Evolutionary conservation across 2,329 filamentous ascomycete genomes (phyloP).

Genomic region (Aspergillus sp.): DNA sequence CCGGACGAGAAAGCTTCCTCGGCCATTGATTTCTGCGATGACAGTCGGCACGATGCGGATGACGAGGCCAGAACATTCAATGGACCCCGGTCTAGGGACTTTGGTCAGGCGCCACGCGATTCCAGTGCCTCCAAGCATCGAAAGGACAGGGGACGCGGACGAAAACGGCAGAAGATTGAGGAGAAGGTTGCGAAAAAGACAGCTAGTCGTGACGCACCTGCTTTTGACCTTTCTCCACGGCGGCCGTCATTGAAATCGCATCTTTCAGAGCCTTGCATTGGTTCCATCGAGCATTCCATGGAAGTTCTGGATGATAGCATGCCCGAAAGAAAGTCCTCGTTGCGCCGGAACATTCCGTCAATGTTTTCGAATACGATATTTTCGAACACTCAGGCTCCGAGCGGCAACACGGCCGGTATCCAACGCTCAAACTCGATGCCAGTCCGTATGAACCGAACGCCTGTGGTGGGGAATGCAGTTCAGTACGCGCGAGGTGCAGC

Average conservation of each 20-base stretch:
- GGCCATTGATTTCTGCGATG: slow-evolving; percentile 20
- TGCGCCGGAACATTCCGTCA: slow-evolving; percentile 21
- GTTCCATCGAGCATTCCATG: neutral
- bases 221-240: neutral
- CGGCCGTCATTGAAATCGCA: slow-evolving; percentile 10
- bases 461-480: slow-evolving; percentile 23
- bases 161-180: slow-evolving; percentile 14
- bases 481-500: slow-evolving; percentile 25
- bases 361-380: slow-evolving; percentile 29
- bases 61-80: slow-evolving; percentile 12
- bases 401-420: slow-evolving; percentile 11
- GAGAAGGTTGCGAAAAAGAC: slow-evolving; percentile 7
- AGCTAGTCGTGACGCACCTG: neutral
- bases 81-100: slow-evolving; percentile 21
- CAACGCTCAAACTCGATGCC: slow-evolving; percentile 26
- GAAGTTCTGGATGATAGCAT: slow-evolving; percentile 9
- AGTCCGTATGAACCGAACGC: slow-evolving; percentile 15
- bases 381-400: slow-evolving; percentile 12
- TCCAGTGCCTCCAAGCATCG: slow-evolving; percentile 9
- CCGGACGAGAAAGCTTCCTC: slow-evolving; percentile 12
- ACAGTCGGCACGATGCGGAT: slow-evolving; percentile 19
- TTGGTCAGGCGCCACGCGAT: slow-evolving; percentile 12
- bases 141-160: slow-evolving; percentile 13
- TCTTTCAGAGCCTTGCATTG: slow-evolving; percentile 5
- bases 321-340: slow-evolving; percentile 18